Base-by-base conservation (phyloP, 2,329 filamentous ascomycete species). In the Sclerotinia spermophila region DNA sequence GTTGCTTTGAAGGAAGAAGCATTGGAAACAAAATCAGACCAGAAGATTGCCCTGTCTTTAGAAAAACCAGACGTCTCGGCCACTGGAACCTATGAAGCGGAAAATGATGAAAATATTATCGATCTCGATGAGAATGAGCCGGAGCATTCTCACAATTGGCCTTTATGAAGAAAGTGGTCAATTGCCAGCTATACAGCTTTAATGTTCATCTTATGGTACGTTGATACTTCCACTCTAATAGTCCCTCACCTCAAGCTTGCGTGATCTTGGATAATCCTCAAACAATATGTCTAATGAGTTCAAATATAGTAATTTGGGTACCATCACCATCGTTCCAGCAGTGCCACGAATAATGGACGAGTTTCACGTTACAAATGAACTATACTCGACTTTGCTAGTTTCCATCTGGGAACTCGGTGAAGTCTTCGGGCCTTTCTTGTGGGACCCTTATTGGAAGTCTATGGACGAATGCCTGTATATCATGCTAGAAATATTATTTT, bases 321-420 rank as follows among this genome's bases (percentile, higher is more conserved):
- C 67, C 7, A 58, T 69, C 45, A 69, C 33, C 1, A 60, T 58
- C 3, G 58, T 59, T 7, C 58, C 67, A 17, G 67, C 67, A 4
- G 67, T 69, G 6, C 58, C 67, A 51, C 45, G 51, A 42, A n/a
- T 69, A 30, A 48, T 69, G 56, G 21, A 60, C 3, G 58, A 53
- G 7, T 69, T 69, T 15, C 56, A 62, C 15, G n/a, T 45, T 6
- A 69, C 67, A n/a, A 69, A 69, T 5, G 10, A 45, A 3, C 17
- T 60, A 8, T 45, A 69, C 17, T 62, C 45, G 10, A 59, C 56
- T 6, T 21, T 69, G 17, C 67, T 69, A 30, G 67, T 62, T 6
- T 62, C 67, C 6, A 69, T 69, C 3, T 69, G 62, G 62, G 62
- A 66, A 33, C 62, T 66, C 33, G 62, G 62, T 8, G 62, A 66